phyloP scores from a whole-genome alignment of 148 eudicot genomes.

The Polygonum maritimum region DNA sequence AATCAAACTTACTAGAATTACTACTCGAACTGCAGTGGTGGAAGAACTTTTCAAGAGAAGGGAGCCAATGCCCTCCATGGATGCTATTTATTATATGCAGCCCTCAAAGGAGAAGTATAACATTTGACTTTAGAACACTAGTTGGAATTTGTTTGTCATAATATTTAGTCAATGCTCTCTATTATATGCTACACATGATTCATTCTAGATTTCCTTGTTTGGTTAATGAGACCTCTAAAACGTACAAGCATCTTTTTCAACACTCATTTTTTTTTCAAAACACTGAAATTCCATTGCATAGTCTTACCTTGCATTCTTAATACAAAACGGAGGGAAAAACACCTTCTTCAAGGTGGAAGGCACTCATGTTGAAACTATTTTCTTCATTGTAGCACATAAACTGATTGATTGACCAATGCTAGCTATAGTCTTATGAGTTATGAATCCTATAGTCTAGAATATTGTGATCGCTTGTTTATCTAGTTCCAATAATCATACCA shows the following conservation, averaged over 20 bases:
- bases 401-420: no score
- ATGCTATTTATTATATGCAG: conserved; percentile 88
- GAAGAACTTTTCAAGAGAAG: conserved; percentile 96
- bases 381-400: not conserved
- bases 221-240: not conserved
- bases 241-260: not conserved
- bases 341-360: no score
- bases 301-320: no score
- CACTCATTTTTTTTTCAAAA: not conserved
- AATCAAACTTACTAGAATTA: not conserved
- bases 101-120: conserved; percentile 91
- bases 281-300: no score
- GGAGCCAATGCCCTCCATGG: conserved; percentile 94
- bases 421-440: not conserved
- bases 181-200: not conserved
- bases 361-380: no score
- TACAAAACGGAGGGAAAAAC: no score
- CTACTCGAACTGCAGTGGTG: conserved; percentile 56
- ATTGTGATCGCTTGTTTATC: not conserved
- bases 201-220: not conserved
- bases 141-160: not conserved
- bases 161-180: not conserved
- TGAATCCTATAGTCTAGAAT: not conserved
- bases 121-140: not conserved
- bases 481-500: not conserved